Evolutionary conservation across 2,329 filamentous ascomycete genomes (phyloP).

Genomic region (Nemania sp.): DNA sequence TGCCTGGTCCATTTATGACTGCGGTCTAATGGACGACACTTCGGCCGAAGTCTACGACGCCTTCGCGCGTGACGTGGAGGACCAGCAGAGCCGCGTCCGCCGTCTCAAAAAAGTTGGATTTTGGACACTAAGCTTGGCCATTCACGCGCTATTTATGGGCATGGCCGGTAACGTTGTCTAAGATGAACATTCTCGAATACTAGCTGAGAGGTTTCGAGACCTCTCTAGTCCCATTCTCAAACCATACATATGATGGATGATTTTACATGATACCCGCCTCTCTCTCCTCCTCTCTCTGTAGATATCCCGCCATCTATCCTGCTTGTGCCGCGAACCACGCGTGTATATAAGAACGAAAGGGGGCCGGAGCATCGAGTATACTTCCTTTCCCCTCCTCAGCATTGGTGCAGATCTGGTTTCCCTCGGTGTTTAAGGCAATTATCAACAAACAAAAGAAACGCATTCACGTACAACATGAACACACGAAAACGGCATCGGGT

Average conservation of each 20-base stretch:
- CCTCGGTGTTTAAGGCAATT: background rate
- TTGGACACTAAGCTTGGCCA: constrained; percentile 92
- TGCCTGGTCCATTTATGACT: constrained; percentile 94
- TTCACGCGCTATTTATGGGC: constrained; percentile 94
- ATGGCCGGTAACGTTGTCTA: constrained; percentile 84
- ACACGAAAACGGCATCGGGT: constrained; percentile 6
- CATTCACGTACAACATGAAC: background rate
- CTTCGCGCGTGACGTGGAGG: constrained; percentile 89
- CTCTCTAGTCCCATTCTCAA: background rate
- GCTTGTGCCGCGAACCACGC: background rate
- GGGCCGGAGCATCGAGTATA: background rate
- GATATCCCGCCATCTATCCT: constrained; percentile 16
- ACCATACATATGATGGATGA: constrained; percentile 18
- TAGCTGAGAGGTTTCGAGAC: background rate
- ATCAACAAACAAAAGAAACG: background rate
- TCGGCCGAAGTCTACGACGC: constrained; percentile 95
- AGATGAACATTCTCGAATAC: background rate
- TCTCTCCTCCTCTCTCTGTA: constrained; percentile 28
- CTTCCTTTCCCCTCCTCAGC: background rate
- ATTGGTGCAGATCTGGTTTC: constrained; percentile 6
- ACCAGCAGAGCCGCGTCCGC: constrained; percentile 86
- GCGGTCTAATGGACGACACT: constrained; percentile 91
- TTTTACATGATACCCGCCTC: constrained; percentile 27
- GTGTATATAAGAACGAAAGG: constrained; percentile 20
- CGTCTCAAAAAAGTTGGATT: constrained; percentile 95